Base-by-base conservation (phyloP, 2,329 filamentous ascomycete genomes). In the Colletotrichum cereale region DNA sequence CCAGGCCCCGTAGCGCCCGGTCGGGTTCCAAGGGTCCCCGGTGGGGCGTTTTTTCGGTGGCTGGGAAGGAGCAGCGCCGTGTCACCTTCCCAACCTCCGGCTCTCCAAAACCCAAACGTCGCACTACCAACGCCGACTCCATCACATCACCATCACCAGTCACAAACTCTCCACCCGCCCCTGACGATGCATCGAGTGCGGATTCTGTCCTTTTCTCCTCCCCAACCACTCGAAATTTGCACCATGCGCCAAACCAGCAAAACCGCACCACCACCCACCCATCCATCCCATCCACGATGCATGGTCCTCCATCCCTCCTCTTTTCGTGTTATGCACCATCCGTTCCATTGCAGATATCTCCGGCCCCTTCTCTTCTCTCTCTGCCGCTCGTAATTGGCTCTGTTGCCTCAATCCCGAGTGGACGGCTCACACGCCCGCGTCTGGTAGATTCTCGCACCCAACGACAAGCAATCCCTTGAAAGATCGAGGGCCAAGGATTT, bases 181-280 rank as follows among this genome's bases (percentile, higher is more conserved):
- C 40, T 42, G 36, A 65, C 44, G 66, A 29, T 57, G 26, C 38
- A 26, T 42, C 11, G 10, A 16, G 11, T 7, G n/a, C 42, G 10
- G 6, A 38, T 11, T 38, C 2, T 10, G 36, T 38, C 10, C 10
- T 38, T 38, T 36, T n/a, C 47, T 26, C 29, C 63, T 56, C 40
- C 68, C 68, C 68, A 71, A 71, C 68, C 68, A 71, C 68, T 66
- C 61, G 42, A 29, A 62, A 60, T 68, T 58, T 31, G n/a, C 6
- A 24, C 18, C 36, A 24, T n/a, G 34, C 50, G 21, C 1, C 65
- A 52, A 67, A 62, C 38, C 42, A 55, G 65, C 68, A 71, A 71
- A 71, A 71, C 68, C 58, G 26, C 65, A 63, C 36, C 31, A 68
- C 57, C 29, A 38, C 63, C 67, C 56, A 29, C 56, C 57, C 57